Base-by-base conservation (phyloP, 75 land plant genomes). In the Selaginella moellendorffii region DNA sequence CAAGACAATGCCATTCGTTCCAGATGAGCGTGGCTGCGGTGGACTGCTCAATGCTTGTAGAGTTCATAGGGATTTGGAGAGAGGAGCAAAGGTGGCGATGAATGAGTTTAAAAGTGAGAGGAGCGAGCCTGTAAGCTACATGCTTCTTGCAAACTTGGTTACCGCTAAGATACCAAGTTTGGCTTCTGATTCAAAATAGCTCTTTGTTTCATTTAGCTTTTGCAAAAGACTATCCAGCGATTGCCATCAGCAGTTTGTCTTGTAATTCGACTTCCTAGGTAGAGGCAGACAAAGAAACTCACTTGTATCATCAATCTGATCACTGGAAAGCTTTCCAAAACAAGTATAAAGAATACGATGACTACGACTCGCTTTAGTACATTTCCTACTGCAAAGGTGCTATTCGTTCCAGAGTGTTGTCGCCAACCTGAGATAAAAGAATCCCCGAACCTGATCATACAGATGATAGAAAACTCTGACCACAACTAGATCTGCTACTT, bases 351-450 rank as follows among this genome's bases (percentile, higher is more conserved):
- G 59, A 56, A 56, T 24, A 25, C 9, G n/a, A 56, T 56, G 21
- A 56, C 59, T n/a, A 56, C 59, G 21, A 56, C 59, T 56, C 59
- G 19, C 24, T 56, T 56, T 5, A 56, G 24, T 8, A 56, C 59
- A 56, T 56, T 56, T 24, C 59, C 59, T 2, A 56, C 59, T 56
- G 59, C 59, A 56, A 25, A 21, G 59, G 59, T 21, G 59, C 21
- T 56, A 56, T n/a, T 56, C 59, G 19, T 56, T 56, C 59, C n/a
- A 56, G 21, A 5, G 59, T 56, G 21, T 56, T 56, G 59, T 56
- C n/a, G 5, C 59, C 59, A 56, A 56, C 24, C 59, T 56, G 24
- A 36, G 5, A 36, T 5, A 36, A 5, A 14, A n/a, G n/a, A n/a
- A n/a, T n/a, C n/a, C n/a, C n/a, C n/a, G n/a, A n/a, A 56, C 59